Conservation (phyloP, 345 rosid species). For the Raphanus sativus region DNA sequence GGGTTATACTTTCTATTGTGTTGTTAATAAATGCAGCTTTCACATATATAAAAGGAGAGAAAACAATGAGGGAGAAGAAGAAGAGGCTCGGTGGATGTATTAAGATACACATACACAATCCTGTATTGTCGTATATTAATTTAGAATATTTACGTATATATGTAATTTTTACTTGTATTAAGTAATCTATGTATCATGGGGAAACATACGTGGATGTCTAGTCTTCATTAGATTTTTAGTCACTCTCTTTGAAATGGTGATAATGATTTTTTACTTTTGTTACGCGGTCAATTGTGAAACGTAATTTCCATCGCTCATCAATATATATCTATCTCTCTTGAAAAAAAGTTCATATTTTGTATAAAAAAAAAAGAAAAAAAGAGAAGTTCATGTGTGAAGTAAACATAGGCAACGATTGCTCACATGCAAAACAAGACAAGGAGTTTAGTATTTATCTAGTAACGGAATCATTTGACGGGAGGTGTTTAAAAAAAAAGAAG, state of each 20-base stretch:
- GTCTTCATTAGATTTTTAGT: background rate
- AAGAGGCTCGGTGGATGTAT: constrained; percentile 18
- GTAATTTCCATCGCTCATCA: background rate
- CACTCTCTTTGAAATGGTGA: background rate
- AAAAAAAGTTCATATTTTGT: background rate
- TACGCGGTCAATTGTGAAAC: constrained; percentile 3
- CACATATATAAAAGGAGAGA: constrained; percentile 17
- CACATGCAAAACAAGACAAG: background rate
- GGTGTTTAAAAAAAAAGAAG: too few relatives aligned
- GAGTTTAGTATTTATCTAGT: background rate
- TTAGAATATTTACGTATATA: background rate
- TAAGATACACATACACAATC: background rate
- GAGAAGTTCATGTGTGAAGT: background rate
- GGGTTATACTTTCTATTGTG: constrained; percentile 10
- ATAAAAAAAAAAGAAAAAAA: background rate
- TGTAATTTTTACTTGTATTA: background rate
- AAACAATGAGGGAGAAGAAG: background rate
- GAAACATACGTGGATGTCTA: constrained; percentile 1
- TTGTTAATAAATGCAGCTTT: constrained; percentile 16
- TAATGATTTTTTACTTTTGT: background rate
- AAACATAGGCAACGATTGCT: background rate
- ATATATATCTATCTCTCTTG: background rate
- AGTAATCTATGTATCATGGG: background rate
- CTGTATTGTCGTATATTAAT: background rate
- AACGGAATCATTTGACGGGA: background rate